Percentiles rank a stretch among this genome's conserved stretches.
Conservation (phyloP, 2,329 filamentous ascomycete genomes). For the Pseudogymnoascus sp. region DNA sequence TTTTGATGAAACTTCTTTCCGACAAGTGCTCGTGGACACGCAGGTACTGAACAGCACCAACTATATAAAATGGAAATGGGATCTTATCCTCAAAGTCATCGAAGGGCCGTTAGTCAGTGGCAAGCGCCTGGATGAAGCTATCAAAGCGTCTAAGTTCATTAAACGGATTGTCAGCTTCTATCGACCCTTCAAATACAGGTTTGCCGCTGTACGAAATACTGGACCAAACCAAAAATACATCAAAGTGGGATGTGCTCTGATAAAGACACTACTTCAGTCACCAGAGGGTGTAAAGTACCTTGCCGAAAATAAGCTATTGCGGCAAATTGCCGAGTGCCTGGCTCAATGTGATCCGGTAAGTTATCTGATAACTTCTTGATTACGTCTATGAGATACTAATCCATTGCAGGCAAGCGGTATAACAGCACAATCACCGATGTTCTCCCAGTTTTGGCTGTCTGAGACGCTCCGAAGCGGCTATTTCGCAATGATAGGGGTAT, state of each 20-base stretch:
- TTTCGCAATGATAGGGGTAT: slow-evolving; percentile 81
- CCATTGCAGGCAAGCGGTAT: slow-evolving; percentile 54
- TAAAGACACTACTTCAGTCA: slow-evolving; percentile 80
- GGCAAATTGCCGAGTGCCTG: slow-evolving; percentile 91
- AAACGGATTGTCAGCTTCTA: slow-evolving; percentile 94
- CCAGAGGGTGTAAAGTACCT: slow-evolving; percentile 78
- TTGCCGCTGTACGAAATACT: slow-evolving; percentile 82
- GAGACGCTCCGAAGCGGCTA: slow-evolving; percentile 90
- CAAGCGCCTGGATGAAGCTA: slow-evolving; percentile 87
- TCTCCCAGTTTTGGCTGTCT: slow-evolving; percentile 73
- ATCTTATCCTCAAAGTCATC: slow-evolving; percentile 80
- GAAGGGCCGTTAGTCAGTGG: slow-evolving; percentile 87
- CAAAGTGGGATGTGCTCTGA: slow-evolving; percentile 77
- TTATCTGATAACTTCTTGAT: slow-evolving; percentile 2
- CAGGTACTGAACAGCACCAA: slow-evolving; percentile 84
- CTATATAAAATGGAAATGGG: slow-evolving; percentile 96
- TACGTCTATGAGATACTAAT: slow-evolving; percentile 15
- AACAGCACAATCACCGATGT: slow-evolving; percentile 80
- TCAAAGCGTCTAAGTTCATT: slow-evolving; percentile 91
- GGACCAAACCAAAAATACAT: slow-evolving; percentile 93
- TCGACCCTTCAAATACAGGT: slow-evolving; percentile 92
- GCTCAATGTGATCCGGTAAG: slow-evolving; percentile 86
- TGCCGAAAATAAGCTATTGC: slow-evolving; percentile 82
- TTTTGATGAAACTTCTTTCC: slow-evolving; percentile 56
- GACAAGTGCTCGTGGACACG: slow-evolving; percentile 64